A percentile compares a stretch with the other conserved stretches of the same genome.
Conservation (phyloP, 2,329 filamentous ascomycete genomes). For the Aspergillus texensis region DNA sequence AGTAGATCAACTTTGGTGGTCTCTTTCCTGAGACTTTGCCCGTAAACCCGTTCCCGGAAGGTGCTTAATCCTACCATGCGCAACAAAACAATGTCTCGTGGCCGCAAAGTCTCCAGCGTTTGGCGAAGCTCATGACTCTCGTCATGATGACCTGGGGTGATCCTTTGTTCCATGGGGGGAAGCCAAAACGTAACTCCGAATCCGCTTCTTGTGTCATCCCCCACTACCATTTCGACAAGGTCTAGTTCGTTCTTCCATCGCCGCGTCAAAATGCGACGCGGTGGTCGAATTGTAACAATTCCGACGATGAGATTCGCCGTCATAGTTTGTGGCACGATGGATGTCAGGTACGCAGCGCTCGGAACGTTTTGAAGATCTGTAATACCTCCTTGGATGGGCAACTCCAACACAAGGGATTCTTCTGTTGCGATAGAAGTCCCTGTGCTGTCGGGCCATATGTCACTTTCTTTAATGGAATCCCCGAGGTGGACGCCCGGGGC, state of each 20-base stretch:
- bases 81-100: slow-evolving; percentile 77
- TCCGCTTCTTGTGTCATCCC: slow-evolving; percentile 79
- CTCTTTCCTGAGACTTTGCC: slow-evolving; percentile 74
- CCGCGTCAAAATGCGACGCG: slow-evolving; percentile 67
- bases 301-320: slow-evolving; percentile 81
- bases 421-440: slow-evolving; percentile 22
- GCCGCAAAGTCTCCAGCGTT: slow-evolving; percentile 55
- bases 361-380: slow-evolving; percentile 72
- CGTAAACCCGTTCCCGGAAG: slow-evolving; percentile 78
- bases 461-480: slow-evolving; percentile 31
- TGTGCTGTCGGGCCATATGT: slow-evolving; percentile 22
- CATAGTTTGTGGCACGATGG: slow-evolving; percentile 76
- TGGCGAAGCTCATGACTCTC: slow-evolving; percentile 39
- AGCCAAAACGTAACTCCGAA: slow-evolving; percentile 89
- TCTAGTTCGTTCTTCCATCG: slow-evolving; percentile 58
- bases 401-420: slow-evolving; percentile 14
- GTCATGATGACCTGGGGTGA: slow-evolving; percentile 5
- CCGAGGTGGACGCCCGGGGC: slow-evolving; percentile 23
- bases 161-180: slow-evolving; percentile 36
- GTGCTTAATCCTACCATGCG: slow-evolving; percentile 76
- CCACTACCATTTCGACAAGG: slow-evolving; percentile 76
- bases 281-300: slow-evolving; percentile 70
- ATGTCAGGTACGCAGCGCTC: slow-evolving; percentile 63
- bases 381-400: slow-evolving; percentile 51
- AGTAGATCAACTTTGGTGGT: slow-evolving; percentile 72